Evolutionary conservation across 2,329 filamentous ascomycete species (phyloP), one percentile per base, ranked within the genome.

Genomic region (Diaporthe sp.): DNA sequence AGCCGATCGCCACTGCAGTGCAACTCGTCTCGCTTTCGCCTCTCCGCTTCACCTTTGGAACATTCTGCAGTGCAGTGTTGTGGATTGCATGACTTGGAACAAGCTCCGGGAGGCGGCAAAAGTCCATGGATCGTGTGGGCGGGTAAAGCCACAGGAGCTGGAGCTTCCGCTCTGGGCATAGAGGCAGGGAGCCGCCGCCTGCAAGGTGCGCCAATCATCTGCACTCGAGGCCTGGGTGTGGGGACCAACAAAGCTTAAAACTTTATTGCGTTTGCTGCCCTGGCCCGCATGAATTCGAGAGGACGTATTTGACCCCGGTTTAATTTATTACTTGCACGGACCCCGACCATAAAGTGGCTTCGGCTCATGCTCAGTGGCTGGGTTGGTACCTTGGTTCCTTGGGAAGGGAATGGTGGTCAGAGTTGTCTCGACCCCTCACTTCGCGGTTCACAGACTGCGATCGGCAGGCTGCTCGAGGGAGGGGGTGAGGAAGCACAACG

Each of bases 211-310:
- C 65, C 49, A 69, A 69, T 69, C 65, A 55, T 55, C 34, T 69
- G 65, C 65, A 69, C 46, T 42, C 9, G 7, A 55, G 34, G 49
- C 8, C n/a, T 9, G n/a, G 10, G n/a, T 39, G 65, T 22, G 65
- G 65, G 46, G 31, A 39, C 49, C 46, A 31, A 42, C 65, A 69
- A 69, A 69, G 65, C 65, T 69, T 69, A 69, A 69, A 55, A 55
- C 46, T 55, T 55, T 69, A 69, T 69, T 69, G 65, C 15, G 49
- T n/a, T 67, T 28, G 65, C 65, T 28, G 65, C 65, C 65, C 46
- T 25, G 22, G 65, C n/a, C 65, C 65, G 65, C 65, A 68, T 55
- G 65, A 68, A 28, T 17, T 25, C n/a, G 44, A 51, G 31, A 17
- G 46, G 39, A 53, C 7, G 46, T 15, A 13, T 51, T 67, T 8